phyloP scores from a whole-genome alignment of 2,329 filamentous ascomycete species.

The Boeremia exigua region DNA sequence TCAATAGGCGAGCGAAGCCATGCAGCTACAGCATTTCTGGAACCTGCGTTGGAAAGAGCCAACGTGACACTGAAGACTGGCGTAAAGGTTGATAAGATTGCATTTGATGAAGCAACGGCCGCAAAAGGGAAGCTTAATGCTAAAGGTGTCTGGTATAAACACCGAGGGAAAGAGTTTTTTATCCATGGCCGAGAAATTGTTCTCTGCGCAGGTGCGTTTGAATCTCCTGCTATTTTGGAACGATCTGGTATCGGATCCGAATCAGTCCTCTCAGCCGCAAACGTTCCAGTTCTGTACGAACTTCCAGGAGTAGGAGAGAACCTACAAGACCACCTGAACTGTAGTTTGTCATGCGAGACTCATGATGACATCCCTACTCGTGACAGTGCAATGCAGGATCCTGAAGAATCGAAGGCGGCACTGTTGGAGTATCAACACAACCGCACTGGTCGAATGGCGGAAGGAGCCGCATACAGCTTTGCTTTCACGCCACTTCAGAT shows the following conservation, averaged over 20 bases:
- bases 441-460: conserved; percentile 22
- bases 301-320: conserved; percentile 68
- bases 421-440: conserved; percentile 20
- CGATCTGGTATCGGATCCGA: conserved; percentile 64
- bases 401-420: conserved; percentile 17
- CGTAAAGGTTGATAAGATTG: conserved; percentile 22
- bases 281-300: conserved; percentile 60
- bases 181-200: conserved; percentile 21
- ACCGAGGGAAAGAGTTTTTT: conserved; percentile 11
- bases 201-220: conserved; percentile 55
- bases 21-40: conserved; percentile 25
- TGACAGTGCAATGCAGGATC: conserved; percentile 16
- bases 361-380: conserved; percentile 18
- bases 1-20: conserved; percentile 28
- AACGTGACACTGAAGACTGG: conserved; percentile 23
- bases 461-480: conserved; percentile 28
- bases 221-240: conserved; percentile 60
- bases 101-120: conserved; percentile 12
- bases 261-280: conserved; percentile 55
- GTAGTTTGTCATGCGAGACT: conserved; percentile 21
- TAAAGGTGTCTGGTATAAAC: conserved; percentile 18
- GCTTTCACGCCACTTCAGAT: conserved; percentile 29
- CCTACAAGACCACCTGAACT: conserved; percentile 61
- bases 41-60: conserved; percentile 23
- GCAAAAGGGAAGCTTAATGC: conserved; percentile 21